phyloP scores from a whole-genome alignment of 148 eudicot genomes.

The Vaccinium vitisidaea region DNA sequence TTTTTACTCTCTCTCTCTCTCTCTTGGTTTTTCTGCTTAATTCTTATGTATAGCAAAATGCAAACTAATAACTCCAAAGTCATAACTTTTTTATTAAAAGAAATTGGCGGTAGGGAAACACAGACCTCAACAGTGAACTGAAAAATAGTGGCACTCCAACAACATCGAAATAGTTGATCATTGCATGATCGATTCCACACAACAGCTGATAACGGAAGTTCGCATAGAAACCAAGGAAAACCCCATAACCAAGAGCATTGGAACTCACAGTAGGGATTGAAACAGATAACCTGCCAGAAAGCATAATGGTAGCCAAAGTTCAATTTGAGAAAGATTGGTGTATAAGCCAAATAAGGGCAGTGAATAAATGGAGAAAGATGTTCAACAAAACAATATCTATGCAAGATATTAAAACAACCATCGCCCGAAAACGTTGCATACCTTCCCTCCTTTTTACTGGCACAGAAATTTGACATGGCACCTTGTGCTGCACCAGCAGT shows the following conservation, averaged over 20 bases:
- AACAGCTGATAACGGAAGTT: constrained; percentile 82
- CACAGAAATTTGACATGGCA: constrained; percentile 61
- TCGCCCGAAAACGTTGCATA: constrained; percentile 22
- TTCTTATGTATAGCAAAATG: no score
- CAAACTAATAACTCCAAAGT: no score
- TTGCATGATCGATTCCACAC: constrained; percentile 71
- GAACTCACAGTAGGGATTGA: constrained; percentile 70
- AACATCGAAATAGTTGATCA: constrained; percentile 75
- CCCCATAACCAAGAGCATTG: constrained; percentile 93
- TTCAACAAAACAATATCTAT: no score
- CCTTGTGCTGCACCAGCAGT: constrained; percentile 87
- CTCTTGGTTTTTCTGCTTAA: no score
- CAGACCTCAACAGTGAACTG: constrained; percentile 77
- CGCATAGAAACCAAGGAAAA: constrained; percentile 85
- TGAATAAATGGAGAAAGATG: no score
- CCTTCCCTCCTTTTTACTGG: constrained; percentile 74
- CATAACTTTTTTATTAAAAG: no score
- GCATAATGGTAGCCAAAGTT: constrained; percentile 4
- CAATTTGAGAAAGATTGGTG: background rate
- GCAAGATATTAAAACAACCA: background rate
- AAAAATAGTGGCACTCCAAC: constrained; percentile 76
- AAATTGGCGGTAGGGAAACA: background rate
- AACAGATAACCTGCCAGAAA: constrained; percentile 61
- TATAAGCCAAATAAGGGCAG: no score
- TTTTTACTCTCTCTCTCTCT: no score